Base-by-base conservation (phyloP, 2,329 filamentous ascomycete species). In the Chaetomium sp. region DNA sequence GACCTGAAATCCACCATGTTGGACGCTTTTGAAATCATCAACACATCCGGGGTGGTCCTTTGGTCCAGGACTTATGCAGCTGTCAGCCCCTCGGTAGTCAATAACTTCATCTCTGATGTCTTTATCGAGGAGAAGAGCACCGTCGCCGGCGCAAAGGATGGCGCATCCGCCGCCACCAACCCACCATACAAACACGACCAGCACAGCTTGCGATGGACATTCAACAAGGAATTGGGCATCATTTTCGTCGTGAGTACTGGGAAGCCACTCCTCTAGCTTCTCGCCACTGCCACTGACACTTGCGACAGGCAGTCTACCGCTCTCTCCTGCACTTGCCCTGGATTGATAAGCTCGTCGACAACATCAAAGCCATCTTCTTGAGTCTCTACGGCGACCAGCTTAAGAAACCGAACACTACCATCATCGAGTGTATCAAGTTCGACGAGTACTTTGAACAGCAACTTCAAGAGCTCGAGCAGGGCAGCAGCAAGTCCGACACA, bases 341-440 rank as follows among this genome's bases (percentile, higher is more conserved):
- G 95, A 92, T 98, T 69, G 95, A 99, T 78, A 93, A 95, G 76
- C 88, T 99, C 56, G 87, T 99, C 70, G 94, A 97, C 74, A 96
- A 98, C 73, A 92, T 98, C 73, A 92, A 90, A 75, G 93, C 91
- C 10, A 88, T 99, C 38, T 99, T 98, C 74, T 85, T 95, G 70
- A 91, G 93, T 69, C 84, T 97, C 31, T 99, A 98, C 76, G 91
- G 89, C 70, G 90, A 95, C 65, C 90, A 97, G 76, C 81, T 99
- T 62, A 93, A 88, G 75, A 91, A 91, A 71, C 86, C 90, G 29
- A 86, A 94, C 74, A 91, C 88, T 12, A 92, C 90, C 61, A 82
- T 91, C 25, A 83, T 95, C 64, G 87, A 93, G 74, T 97, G 93
- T 78, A 76, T 82, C 60, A 85, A 86, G 58, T 99, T 99, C 75